Base-by-base conservation (phyloP, 192 early-diverging fungal species). In the Podila epicladia region DNA sequence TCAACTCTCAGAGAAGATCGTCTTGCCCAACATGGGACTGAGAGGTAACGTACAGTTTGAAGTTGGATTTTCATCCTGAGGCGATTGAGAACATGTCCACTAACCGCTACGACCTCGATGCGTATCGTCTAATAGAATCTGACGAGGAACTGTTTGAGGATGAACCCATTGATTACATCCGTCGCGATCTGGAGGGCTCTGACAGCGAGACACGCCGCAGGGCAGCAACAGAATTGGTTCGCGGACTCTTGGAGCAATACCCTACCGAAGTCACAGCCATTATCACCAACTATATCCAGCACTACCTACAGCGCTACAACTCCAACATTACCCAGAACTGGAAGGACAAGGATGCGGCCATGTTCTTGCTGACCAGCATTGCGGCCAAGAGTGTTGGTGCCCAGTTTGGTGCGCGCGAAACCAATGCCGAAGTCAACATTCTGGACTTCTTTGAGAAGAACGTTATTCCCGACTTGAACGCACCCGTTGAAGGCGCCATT, bases 81-180 rank as follows among this genome's bases (percentile, higher is more conserved):
- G 41, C 15, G 13, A 45, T 45, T 17, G 41, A 45, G 41, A 37
- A 45, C 41, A 55, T 55, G 1, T 22, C 53, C 53, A 24, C 38
- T 35, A 57, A 64, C 41, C 5, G 0, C 41, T 11, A 45, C 13
- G 33, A 15, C 53, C 28, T 65, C 13, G 41, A 68, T 19, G 9
- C 38, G 2, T 24, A 4, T 51, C 4, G 8, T 29, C 20, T 3
- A 19, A 49, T 69, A 84, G 92, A 90, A 62, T 82, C 86, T 31
- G 98, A 99, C 71, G 95, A 96, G 84, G 97, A 98, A 74, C 82
- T 97, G 72, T 98, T 98, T 85, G 94, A 98, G 71, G 97, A 98
- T 72, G 97, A 98, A 64, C 96, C 96, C 31, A 93, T 98, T 76
- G 97, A 97, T 65, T 98, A 93, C 75, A 94, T 98, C 75, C 86